These are phyloP conservation scores for Mycena citricolor DNA, from an alignment of 1,284 basidiomycete genomes.

Conservation along the genomic window DNA sequence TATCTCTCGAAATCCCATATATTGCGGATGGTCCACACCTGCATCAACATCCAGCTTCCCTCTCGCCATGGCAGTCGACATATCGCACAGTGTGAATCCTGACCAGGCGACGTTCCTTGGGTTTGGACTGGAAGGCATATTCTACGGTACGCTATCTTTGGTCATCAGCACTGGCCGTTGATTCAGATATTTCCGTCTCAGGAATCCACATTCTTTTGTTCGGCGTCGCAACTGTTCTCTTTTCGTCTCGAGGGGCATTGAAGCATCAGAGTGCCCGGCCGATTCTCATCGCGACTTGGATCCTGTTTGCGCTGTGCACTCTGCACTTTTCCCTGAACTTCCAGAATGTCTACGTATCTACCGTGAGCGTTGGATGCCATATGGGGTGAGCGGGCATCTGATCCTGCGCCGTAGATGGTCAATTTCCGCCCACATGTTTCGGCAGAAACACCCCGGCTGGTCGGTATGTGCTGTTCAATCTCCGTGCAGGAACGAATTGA, in stretches of 20 bases:
- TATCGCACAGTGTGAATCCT: constrained; percentile 6
- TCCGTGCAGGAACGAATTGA: too few species aligned
- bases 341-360: constrained; percentile 37
- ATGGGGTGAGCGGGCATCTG: too few species aligned
- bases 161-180: background rate
- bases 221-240: constrained; percentile 1
- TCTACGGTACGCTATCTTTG: constrained; percentile 4
- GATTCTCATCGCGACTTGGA: constrained; percentile 26
- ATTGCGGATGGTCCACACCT: too few species aligned
- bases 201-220: constrained; percentile 11
- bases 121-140: constrained; percentile 7
- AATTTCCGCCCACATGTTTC: constrained; percentile 6
- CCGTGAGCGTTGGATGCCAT: too few species aligned
- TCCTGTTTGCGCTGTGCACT: constrained; percentile 36
- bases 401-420: too few species aligned
- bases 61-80: too few species aligned
- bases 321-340: constrained; percentile 39
- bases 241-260: background rate
- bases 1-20: too few species aligned
- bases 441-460: constrained; percentile 12
- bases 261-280: background rate
- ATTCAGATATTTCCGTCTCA: background rate
- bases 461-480: background rate
- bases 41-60: too few species aligned
- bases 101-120: constrained; percentile 16